Evolutionary conservation across 2,329 filamentous ascomycete species (phyloP), one percentile per base, ranked within the genome.

Genomic region (Tolypocladium album): DNA sequence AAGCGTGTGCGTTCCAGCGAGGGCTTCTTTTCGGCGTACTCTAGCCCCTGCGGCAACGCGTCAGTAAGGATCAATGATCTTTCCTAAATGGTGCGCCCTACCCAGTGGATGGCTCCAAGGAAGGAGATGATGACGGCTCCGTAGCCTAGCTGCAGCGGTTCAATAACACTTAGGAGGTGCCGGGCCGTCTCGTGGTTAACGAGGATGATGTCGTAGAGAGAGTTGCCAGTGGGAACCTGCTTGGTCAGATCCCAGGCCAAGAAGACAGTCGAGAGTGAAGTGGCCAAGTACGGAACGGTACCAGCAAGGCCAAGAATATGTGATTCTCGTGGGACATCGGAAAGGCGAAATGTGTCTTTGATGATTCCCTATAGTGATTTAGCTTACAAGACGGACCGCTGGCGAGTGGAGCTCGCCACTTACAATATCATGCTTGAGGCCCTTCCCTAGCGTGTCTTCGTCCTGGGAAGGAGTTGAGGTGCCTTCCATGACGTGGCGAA

Each of bases 71-170:
- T 20, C 8, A n/a, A 22, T 22, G 2, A 20, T 20, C 7, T 13
- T 22, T 17, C 4, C 6, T 34, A 9, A 13, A 12, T 31, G 20
- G 17, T 7, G 9, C 9, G 59, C 36, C 74, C 62, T 66, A 77
- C 89, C 93, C 84, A 97, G 75, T 97, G 93, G 68, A 96, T 87
- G 40, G 92, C 92, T 53, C 93, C 93, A 1, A 97, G 83, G 80
- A 96, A 97, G 36, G 92, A 96, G 67, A 96, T 89, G 68, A 96
- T 94, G 61, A 95, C 85, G 56, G 92, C 93, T 59, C 93, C 92
- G 68, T 95, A 96, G 61, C 91, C 92, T 59, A 97, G 82, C 74
- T 97, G 93, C 58, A 97, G 76, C 15, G 92, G 92, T 76, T 96
- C 92, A 38, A 96, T 79, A 20, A 91, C 72, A 65, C 87, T 82